Evolutionary conservation across 495 filamentous ascomycete species (phyloP).

Genomic region (Pyrenopolyporus hunteri): DNA sequence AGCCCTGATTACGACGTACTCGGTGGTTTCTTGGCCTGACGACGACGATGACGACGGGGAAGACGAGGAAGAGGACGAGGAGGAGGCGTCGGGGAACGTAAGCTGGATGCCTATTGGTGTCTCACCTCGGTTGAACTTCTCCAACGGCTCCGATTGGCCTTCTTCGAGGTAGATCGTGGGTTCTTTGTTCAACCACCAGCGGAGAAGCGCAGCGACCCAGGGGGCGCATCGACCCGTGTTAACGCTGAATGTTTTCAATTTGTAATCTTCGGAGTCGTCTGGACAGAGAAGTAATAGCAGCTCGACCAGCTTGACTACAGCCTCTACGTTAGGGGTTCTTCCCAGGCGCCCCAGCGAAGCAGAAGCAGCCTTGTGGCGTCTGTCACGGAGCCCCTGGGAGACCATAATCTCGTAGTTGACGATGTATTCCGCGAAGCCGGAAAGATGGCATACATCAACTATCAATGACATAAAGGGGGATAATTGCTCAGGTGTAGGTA

Average conservation of each 20-base stretch:
- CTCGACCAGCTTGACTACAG: background rate
- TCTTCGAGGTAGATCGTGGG: background rate
- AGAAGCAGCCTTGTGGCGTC: background rate
- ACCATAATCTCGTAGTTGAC: constrained; percentile 9
- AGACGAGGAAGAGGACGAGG: too few species aligned
- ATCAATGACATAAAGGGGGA: background rate
- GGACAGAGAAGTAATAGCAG: background rate
- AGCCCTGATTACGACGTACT: constrained; percentile 7
- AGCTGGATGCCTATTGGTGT: constrained; percentile 1
- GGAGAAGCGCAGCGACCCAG: constrained; percentile 21
- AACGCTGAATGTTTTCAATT: background rate
- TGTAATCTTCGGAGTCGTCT: background rate
- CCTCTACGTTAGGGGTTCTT: constrained; percentile 3
- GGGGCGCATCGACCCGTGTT: constrained; percentile 5
- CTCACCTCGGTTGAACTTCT: background rate
- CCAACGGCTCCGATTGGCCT: background rate
- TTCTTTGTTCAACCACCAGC: constrained; percentile 9
- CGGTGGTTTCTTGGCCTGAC: background rate
- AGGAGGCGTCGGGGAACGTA: background rate
- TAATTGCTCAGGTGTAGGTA: constrained; percentile 6
- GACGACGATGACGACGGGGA: too few species aligned
- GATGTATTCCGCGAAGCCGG: constrained; percentile 1
- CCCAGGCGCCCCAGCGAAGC: background rate
- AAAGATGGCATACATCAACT: constrained; percentile 1
- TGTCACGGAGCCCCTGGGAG: background rate